Percentiles rank a stretch among this genome's conserved stretches.
Evolutionary conservation across 2,329 filamentous ascomycete species (phyloP).

Genomic region (Blumeria hordei): DNA sequence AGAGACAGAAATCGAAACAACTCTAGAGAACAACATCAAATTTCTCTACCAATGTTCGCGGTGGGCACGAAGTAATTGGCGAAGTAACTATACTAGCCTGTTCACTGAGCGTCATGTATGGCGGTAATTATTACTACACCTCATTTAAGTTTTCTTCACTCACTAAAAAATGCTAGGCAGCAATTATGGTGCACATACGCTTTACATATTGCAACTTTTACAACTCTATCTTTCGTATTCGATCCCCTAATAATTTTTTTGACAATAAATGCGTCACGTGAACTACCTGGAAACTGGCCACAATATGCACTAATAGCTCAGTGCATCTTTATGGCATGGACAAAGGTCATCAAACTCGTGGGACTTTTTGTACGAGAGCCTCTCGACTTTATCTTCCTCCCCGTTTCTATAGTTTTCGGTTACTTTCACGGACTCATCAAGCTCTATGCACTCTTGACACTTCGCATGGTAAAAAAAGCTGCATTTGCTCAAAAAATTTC

Average conservation of each 20-base stretch:
- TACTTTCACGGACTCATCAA: conserved; percentile 89
- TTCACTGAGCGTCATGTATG: conserved; percentile 64
- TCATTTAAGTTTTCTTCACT: conserved; percentile 1
- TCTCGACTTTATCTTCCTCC: conserved; percentile 53
- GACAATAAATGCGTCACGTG: conserved; percentile 41
- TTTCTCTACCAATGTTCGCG: conserved; percentile 84
- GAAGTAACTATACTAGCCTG: conserved; percentile 83
- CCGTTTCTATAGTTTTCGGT: conserved; percentile 71
- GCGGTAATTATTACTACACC: conserved; percentile 37
- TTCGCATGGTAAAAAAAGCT: conserved; percentile 47
- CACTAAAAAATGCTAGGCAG: conserved; percentile 28
- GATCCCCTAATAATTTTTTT: conserved; percentile 51
- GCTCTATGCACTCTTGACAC: conserved; percentile 61
- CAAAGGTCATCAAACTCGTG: conserved; percentile 76
- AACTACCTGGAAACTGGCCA: conserved; percentile 30
- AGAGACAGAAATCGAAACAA: conserved; percentile 80
- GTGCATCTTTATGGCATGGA: conserved; percentile 57
- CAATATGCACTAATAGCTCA: conserved; percentile 34
- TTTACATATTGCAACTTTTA: conserved; percentile 77
- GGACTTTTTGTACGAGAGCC: conserved; percentile 72
- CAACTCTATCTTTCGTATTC: conserved; percentile 58
- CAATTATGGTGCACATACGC: conserved; percentile 90
- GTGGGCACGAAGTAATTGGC: conserved; percentile 95
- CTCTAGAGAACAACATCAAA: conserved; percentile 66
- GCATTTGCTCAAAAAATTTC: not conserved